Conservation (phyloP, 2,329 filamentous ascomycete species). For the Monosporascus cannonballus region DNA sequence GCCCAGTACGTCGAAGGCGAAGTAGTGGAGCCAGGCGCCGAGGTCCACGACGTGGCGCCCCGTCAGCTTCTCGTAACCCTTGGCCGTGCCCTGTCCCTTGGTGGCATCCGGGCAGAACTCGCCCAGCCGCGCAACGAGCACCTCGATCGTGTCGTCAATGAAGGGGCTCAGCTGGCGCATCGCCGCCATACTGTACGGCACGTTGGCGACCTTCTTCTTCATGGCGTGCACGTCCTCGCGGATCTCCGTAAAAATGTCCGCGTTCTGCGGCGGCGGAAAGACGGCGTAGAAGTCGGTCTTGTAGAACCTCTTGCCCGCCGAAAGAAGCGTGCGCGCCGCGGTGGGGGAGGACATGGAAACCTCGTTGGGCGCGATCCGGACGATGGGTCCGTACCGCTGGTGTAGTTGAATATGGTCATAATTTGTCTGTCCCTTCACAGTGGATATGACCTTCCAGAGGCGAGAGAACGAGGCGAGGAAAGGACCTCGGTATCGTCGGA, state of each 20-base stretch:
- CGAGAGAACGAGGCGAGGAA: slow-evolving; percentile 26
- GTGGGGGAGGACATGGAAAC: slow-evolving; percentile 40
- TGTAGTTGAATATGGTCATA: slow-evolving; percentile 39
- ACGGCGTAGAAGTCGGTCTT: slow-evolving; percentile 49
- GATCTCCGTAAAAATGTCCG: slow-evolving; percentile 52
- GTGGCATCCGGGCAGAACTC: slow-evolving; percentile 25
- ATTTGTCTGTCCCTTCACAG: slow-evolving; percentile 33
- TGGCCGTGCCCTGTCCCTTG: background rate
- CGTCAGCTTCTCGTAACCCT: background rate
- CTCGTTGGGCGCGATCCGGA: slow-evolving; percentile 44
- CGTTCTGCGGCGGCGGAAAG: slow-evolving; percentile 50
- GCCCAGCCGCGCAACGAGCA: slow-evolving; percentile 37
- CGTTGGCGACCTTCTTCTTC: slow-evolving; percentile 48
- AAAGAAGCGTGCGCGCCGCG: slow-evolving; percentile 37
- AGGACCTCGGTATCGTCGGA: slow-evolving; percentile 23
- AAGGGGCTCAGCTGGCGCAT: slow-evolving; percentile 46
- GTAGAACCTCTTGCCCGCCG: slow-evolving; percentile 45
- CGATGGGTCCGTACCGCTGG: slow-evolving; percentile 38
- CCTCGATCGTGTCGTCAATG: slow-evolving; percentile 45
- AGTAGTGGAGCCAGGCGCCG: slow-evolving; percentile 38
- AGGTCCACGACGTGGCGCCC: slow-evolving; percentile 33
- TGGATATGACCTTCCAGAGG: slow-evolving; percentile 36
- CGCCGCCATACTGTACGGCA: slow-evolving; percentile 46
- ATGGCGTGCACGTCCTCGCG: slow-evolving; percentile 47
- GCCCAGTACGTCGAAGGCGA: slow-evolving; percentile 44